phyloP scores from a whole-genome alignment of 495 filamentous ascomycete genomes.

The Amphirosellinia nigrospora region DNA sequence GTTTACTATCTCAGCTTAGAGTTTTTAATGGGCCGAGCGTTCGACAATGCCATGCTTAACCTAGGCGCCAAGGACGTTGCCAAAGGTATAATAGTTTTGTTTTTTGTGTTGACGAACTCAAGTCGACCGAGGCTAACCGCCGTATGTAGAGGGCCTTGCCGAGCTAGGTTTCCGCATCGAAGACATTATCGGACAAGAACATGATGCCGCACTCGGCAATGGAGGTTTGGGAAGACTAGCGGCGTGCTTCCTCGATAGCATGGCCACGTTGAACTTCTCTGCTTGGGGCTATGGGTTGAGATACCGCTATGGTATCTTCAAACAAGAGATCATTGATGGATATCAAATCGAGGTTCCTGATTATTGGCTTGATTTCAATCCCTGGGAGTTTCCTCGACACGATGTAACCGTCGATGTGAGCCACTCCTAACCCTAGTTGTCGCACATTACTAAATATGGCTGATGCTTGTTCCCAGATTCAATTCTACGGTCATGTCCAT shows the following conservation, averaged over 20 bases:
- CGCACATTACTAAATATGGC: not conserved
- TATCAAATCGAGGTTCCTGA: constrained; percentile 98
- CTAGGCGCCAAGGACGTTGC: constrained; percentile 86
- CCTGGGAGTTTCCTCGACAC: constrained; percentile 96
- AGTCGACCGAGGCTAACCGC: constrained; percentile 18
- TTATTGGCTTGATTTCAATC: constrained; percentile 99
- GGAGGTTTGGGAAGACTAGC: constrained; percentile 94
- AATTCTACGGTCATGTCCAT: constrained; percentile 87
- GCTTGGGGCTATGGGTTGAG: constrained; percentile 97
- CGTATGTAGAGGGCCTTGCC: constrained; percentile 68
- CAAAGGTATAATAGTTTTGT: constrained; percentile 58
- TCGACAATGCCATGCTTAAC: constrained; percentile 99
- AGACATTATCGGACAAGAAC: constrained; percentile 92
- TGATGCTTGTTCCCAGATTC: constrained; percentile 59
- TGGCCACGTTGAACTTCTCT: constrained; percentile 91
- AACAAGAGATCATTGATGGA: constrained; percentile 97
- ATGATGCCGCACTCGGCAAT: constrained; percentile 95
- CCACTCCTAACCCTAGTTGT: not conserved
- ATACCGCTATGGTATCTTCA: constrained; percentile 98
- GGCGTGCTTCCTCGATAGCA: constrained; percentile 94
- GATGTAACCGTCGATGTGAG: constrained; percentile 86
- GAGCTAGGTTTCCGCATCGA: constrained; percentile 97
- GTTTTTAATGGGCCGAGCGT: constrained; percentile 93
- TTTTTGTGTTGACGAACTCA: not conserved
- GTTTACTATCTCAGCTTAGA: constrained; percentile 97